Evolutionary conservation across 2,329 filamentous ascomycete genomes (phyloP).

Genomic region (Alternaria triticina): DNA sequence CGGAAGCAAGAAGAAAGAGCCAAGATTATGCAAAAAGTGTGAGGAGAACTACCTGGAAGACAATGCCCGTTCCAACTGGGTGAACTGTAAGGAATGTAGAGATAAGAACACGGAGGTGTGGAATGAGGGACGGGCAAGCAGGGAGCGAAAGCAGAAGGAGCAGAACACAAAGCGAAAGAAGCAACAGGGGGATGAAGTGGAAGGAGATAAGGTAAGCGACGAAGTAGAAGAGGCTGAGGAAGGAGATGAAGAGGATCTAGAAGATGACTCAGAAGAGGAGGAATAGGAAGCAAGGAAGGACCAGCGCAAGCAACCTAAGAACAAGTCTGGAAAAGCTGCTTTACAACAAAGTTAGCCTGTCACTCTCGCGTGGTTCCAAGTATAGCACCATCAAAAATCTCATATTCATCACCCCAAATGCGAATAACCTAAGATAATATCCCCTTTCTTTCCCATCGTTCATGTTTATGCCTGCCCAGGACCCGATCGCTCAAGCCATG

Average conservation of each 20-base stretch:
- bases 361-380: not conserved
- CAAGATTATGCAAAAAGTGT: not conserved
- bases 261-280: not conserved
- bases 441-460: not conserved
- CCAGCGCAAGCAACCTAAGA: not conserved
- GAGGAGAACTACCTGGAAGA: not conserved
- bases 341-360: not conserved
- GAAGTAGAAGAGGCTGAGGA: not conserved
- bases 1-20: not conserved
- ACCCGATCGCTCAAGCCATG: conserved; percentile 19
- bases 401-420: not conserved
- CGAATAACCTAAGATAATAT: not conserved
- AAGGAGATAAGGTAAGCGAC: not conserved
- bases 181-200: not conserved
- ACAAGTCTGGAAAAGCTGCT: not conserved
- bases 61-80: not conserved
- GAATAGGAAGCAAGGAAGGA: not conserved
- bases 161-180: not conserved
- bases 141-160: not conserved
- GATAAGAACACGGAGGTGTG: not conserved
- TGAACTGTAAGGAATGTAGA: not conserved
- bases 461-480: not conserved
- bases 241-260: not conserved
- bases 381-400: not conserved
- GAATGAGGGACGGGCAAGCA: not conserved